phyloP scores from a whole-genome alignment of 306 rosid species.

The Quillaja saponaria region DNA sequence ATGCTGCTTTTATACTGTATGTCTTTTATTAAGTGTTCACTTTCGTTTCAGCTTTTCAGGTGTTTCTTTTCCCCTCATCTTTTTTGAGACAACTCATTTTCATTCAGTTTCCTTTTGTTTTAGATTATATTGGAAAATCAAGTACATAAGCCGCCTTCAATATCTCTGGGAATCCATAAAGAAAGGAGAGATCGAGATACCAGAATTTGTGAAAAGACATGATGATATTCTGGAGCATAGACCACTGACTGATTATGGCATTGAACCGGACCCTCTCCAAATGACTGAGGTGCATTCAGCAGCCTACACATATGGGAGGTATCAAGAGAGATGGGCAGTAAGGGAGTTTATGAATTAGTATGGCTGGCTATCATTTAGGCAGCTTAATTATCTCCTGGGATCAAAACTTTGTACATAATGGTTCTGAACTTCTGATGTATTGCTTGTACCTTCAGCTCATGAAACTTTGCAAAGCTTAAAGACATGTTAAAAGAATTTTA shows the following conservation, averaged over 20 bases:
- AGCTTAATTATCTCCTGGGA: background rate
- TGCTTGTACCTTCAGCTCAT: constrained; percentile 16
- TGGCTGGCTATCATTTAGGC: constrained; percentile 8
- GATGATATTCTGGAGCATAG: constrained; percentile 81
- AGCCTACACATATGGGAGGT: constrained; percentile 61
- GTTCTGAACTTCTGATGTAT: constrained; percentile 9
- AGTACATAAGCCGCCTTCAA: constrained; percentile 80
- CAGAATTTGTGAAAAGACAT: constrained; percentile 79
- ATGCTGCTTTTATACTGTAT: background rate
- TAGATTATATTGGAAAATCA: constrained; percentile 93
- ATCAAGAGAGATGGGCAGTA: constrained; percentile 69
- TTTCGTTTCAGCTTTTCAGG: background rate
- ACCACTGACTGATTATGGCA: constrained; percentile 94
- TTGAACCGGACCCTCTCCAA: constrained; percentile 80
- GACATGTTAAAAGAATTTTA: constrained; percentile 14
- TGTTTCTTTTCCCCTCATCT: background rate
- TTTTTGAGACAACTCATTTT: constrained; percentile 5
- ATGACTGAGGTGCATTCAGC: constrained; percentile 58
- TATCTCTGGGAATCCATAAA: constrained; percentile 92
- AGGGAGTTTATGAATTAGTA: constrained; percentile 55
- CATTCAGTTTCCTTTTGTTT: background rate
- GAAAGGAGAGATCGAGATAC: constrained; percentile 78
- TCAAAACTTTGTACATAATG: constrained; percentile 42
- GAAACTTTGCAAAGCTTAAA: background rate
- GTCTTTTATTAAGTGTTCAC: background rate